Base-by-base conservation (phyloP, 139 green algal species). In the Chlorokybus atmophyticus region DNA sequence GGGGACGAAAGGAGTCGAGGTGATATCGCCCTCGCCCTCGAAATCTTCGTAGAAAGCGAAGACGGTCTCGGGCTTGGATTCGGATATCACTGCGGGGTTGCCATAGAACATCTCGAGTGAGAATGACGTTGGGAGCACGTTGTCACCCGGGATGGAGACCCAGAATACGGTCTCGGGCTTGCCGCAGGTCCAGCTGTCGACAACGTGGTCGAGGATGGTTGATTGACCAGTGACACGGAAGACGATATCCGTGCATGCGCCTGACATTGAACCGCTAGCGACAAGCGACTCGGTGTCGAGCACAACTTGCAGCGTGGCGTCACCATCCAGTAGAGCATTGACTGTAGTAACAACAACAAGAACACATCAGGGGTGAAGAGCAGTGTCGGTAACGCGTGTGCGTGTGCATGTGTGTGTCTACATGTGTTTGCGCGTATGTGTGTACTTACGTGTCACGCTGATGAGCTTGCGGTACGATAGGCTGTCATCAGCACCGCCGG, bases 261-360 rank as follows among this genome's bases (percentile, higher is more conserved):
- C 28, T 26, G 4, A 31, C 60, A 68, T 63, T 7, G 29, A 23
- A 21, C 60, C 60, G 23, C 17, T 26, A 21, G n/a, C 29, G 10
- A 68, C 48, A 17, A 68, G 50, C 51, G 50, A 39, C 23, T 40
- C 50, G 5, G 60, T 68, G 50, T 68, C 52, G 4, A 68, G 14
- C 21, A n/a, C 24, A 4, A 68, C 29, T 41, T 68, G 19, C 6
- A 60, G 38, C 6, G 32, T 27, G 8, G 50, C 51, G 14, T 10
- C 29, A 8, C 50, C 51, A 44, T 14, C n/a, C n/a, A n/a, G n/a
- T n/a, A n/a, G n/a, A n/a, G n/a, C n/a, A n/a, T n/a, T n/a, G n/a
- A n/a, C n/a, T n/a, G n/a, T n/a, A n/a, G n/a, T n/a, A n/a, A n/a
- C n/a, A n/a, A n/a, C n/a, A n/a, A n/a, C n/a, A n/a, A n/a, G n/a